Percentiles rank a stretch among this genome's conserved stretches.
phyloP scores from a whole-genome alignment of 1,284 basidiomycete genomes.

The Inonotus obliquus region DNA sequence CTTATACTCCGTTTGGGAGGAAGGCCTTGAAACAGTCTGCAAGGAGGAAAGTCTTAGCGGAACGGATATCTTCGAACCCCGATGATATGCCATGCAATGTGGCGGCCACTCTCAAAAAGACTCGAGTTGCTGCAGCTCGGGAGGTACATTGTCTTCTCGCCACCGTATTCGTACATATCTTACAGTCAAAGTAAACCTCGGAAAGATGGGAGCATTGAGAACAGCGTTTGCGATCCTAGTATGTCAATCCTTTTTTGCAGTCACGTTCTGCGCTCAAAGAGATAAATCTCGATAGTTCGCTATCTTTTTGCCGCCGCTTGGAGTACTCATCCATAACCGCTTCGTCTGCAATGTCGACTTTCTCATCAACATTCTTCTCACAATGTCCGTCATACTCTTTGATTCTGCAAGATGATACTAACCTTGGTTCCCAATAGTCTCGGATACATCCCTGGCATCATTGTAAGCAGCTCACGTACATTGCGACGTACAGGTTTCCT shows the following conservation, averaged over 20 bases:
- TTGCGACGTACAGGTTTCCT: neutral
- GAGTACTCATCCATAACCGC: constrained; percentile 53
- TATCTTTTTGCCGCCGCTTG: constrained; percentile 71
- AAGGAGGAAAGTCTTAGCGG: no score
- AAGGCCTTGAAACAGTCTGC: neutral
- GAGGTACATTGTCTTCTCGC: no score
- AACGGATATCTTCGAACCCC: no score
- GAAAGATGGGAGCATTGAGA: constrained; percentile 39
- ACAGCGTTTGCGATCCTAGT: constrained; percentile 52
- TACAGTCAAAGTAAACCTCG: neutral
- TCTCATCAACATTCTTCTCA: constrained; percentile 75
- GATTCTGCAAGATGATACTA: neutral
- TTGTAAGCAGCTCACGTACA: constrained; percentile 36
- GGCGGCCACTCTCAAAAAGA: no score
- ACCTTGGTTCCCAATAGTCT: constrained; percentile 38
- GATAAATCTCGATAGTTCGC: constrained; percentile 53
- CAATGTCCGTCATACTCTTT: constrained; percentile 43
- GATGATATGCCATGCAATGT: no score
- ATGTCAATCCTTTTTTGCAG: constrained; percentile 18
- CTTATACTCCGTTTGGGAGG: no score
- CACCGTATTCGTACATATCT: no score
- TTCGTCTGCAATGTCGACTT: constrained; percentile 72
- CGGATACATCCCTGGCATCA: constrained; percentile 71
- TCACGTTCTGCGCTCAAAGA: constrained; percentile 20
- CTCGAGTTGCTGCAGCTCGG: no score